These are phyloP conservation scores for Heterococcus sp. DNA, from an alignment of 108 stramenopile species.

Conservation along the genomic window DNA sequence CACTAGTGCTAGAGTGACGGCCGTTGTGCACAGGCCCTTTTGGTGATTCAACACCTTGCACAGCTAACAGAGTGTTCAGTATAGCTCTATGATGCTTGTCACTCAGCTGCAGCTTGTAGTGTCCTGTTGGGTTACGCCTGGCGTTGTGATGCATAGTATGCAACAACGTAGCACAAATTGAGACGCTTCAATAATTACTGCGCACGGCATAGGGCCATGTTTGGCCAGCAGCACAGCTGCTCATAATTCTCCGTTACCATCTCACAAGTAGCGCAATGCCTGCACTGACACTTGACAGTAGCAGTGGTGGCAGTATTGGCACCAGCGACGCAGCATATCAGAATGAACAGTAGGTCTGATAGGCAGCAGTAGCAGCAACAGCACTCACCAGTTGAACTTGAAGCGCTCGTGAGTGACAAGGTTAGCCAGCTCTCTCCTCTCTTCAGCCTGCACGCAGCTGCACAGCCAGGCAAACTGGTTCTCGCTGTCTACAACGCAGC, in stretches of 20 bases:
- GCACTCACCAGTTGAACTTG: slow-evolving; percentile 34
- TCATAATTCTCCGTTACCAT: too few relatives aligned
- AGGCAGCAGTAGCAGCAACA: neutral
- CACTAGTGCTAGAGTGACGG: neutral
- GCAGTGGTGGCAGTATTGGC: too few relatives aligned
- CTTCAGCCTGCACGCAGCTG: slow-evolving; percentile 10
- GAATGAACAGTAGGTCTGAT: too few relatives aligned
- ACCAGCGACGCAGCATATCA: too few relatives aligned
- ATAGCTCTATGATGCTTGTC: slow-evolving; percentile 31
- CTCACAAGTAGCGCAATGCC: too few relatives aligned
- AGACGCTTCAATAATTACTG: too few relatives aligned
- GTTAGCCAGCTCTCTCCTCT: slow-evolving; percentile 17
- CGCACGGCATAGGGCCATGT: too few relatives aligned
- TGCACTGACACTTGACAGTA: too few relatives aligned
- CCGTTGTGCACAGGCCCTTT: neutral
- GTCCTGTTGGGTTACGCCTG: slow-evolving; percentile 25
- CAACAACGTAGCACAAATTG: neutral
- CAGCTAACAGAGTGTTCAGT: slow-evolving; percentile 15
- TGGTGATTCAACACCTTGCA: slow-evolving; percentile 3
- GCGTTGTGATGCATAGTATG: neutral
- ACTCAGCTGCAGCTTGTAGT: slow-evolving; percentile 17
- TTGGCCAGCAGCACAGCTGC: too few relatives aligned
- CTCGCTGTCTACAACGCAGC: slow-evolving; percentile 5
- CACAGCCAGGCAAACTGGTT: slow-evolving; percentile 24
- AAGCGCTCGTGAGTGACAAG: slow-evolving; percentile 33